These are phyloP conservation scores for Mycena belliarum DNA, from an alignment of 768 basidiomycete genomes.

Conservation along the genomic window DNA sequence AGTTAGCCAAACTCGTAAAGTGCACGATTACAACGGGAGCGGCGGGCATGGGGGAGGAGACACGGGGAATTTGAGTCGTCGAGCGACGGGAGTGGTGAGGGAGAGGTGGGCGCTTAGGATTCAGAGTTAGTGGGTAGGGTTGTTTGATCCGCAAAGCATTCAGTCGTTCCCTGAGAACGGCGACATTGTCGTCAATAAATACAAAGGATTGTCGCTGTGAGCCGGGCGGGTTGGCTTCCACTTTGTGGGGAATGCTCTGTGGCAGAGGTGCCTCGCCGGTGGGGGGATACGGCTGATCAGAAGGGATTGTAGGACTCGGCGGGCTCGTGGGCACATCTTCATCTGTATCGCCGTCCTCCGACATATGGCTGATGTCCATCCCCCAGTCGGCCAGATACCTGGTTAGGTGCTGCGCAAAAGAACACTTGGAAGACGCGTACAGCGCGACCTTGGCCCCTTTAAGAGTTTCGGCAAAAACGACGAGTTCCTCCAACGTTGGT, in stretches of 20 bases:
- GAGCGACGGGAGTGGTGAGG: conserved; percentile 78
- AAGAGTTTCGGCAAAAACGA: conserved; percentile 76
- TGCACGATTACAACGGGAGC: conserved; percentile 69
- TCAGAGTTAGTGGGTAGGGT: conserved; percentile 40
- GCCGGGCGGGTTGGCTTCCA: conserved; percentile 3
- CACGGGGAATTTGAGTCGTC: conserved; percentile 73
- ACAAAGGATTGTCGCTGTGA: conserved; percentile 58
- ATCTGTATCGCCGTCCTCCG: conserved; percentile 58
- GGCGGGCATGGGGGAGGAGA: conserved; percentile 33
- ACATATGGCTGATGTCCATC: conserved; percentile 85
- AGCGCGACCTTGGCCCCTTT: conserved; percentile 82
- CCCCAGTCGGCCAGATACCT: conserved; percentile 95
- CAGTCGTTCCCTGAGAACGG: conserved; percentile 75
- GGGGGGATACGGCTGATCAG: conserved; percentile 3
- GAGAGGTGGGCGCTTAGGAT: conserved; percentile 66
- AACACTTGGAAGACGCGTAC: conserved; percentile 83
- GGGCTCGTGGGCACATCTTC: conserved; percentile 22
- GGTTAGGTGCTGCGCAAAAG: conserved; percentile 91
- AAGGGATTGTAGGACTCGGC: conserved; percentile 12
- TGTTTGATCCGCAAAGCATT: conserved; percentile 64
- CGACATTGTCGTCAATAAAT: conserved; percentile 91
- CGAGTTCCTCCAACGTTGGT: conserved; percentile 78
- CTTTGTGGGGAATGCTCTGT: conserved; percentile 9
- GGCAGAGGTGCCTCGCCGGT: conserved; percentile 12
- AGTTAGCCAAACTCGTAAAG: conserved; percentile 89